These are phyloP conservation scores for Casuarina glauca DNA, from an alignment of 306 rosid genomes.

Conservation along the genomic window DNA sequence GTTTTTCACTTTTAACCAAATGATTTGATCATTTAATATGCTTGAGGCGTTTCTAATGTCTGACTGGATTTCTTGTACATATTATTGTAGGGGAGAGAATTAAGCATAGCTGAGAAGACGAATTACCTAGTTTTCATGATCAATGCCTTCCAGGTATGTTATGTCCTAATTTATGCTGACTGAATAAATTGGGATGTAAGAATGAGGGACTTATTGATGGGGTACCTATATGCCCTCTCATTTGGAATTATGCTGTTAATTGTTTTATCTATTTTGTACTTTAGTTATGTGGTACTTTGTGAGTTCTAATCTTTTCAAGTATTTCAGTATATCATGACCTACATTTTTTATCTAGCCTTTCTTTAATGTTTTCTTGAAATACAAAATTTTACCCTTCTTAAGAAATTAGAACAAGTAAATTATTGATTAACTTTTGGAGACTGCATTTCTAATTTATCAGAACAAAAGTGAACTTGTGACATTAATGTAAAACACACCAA, in stretches of 20 bases:
- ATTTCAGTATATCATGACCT: not conserved
- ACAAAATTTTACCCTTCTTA: not conserved
- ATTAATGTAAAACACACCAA: not conserved
- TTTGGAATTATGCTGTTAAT: not conserved
- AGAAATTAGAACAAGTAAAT: not conserved
- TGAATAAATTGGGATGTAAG: not conserved
- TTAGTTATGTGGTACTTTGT: not conserved
- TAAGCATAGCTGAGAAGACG: conserved; percentile 85
- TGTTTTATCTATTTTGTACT: not conserved
- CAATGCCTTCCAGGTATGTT: conserved; percentile 87
- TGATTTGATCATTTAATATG: not conserved
- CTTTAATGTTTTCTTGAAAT: not conserved
- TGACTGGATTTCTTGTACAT: conserved; percentile 28
- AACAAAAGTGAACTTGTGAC: not conserved
- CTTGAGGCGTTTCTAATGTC: not conserved
- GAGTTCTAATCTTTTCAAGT: not conserved
- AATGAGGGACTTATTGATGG: not conserved
- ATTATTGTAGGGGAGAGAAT: conserved; percentile 77
- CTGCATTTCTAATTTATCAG: not conserved
- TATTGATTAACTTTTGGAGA: not conserved
- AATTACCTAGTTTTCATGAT: conserved; percentile 95
- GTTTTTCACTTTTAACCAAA: not conserved
- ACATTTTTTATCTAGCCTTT: not conserved
- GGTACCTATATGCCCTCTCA: not conserved
- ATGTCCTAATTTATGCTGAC: conserved; percentile 17